Conservation (phyloP, 2,329 filamentous ascomycete genomes). For the Pseudonectria foliicola region DNA sequence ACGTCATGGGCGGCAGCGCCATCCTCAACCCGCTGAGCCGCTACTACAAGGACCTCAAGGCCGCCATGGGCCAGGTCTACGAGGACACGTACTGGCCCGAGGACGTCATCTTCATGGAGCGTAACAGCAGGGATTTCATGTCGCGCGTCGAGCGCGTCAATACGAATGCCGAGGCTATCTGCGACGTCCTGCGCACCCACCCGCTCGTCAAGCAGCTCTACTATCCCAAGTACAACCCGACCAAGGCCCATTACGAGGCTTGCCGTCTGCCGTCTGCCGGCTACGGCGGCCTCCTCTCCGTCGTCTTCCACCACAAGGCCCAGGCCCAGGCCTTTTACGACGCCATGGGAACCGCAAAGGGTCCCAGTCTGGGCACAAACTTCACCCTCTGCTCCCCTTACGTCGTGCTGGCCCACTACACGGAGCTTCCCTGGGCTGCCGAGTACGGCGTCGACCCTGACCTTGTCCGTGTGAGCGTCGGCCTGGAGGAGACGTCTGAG, state of each 20-base stretch:
- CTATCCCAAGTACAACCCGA: constrained; percentile 76
- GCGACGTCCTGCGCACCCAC: constrained; percentile 57
- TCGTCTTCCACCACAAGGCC: constrained; percentile 63
- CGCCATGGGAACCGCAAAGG: constrained; percentile 78
- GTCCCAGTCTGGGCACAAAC: constrained; percentile 91
- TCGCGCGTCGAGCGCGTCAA: constrained; percentile 80
- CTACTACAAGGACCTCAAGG: constrained; percentile 65
- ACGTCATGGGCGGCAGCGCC: constrained; percentile 88
- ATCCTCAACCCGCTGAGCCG: constrained; percentile 59
- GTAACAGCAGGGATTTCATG: constrained; percentile 90
- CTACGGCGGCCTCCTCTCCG: constrained; percentile 83
- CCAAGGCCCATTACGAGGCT: constrained; percentile 67
- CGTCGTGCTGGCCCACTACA: constrained; percentile 83
- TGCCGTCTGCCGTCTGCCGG: constrained; percentile 68
- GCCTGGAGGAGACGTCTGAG: constrained; percentile 69
- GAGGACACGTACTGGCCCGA: constrained; percentile 93
- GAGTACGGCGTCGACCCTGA: constrained; percentile 74
- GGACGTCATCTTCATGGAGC: constrained; percentile 89
- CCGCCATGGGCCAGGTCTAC: constrained; percentile 56
- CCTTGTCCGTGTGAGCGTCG: constrained; percentile 81
- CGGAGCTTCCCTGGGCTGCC: constrained; percentile 84
- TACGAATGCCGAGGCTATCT: constrained; percentile 75
- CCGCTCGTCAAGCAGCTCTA: constrained; percentile 67
- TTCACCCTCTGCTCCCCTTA: constrained; percentile 92
- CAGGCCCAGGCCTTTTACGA: constrained; percentile 82